A percentile compares a stretch with the other conserved stretches of the same genome.
phyloP scores from a whole-genome alignment of 73 alveolate species.

The Paramecium octaurelia region DNA sequence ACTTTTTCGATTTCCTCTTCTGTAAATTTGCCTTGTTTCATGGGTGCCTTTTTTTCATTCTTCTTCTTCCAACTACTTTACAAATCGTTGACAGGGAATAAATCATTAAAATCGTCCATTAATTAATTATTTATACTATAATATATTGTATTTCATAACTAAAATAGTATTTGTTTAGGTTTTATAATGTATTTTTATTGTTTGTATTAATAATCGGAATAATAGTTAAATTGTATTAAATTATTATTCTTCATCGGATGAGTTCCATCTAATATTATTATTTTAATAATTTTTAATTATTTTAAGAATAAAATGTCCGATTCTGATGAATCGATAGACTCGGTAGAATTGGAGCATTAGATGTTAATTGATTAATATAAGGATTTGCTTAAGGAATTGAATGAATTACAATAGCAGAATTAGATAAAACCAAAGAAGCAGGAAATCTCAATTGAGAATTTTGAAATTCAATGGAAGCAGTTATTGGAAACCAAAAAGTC shows the following conservation, averaged over 20 bases:
- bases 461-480: neutral
- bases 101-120: slow-evolving; percentile 23
- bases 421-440: neutral
- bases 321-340: slow-evolving; percentile 25
- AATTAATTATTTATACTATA: neutral
- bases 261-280: neutral
- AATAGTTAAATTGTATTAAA: neutral
- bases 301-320: neutral
- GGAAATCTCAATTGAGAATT: neutral
- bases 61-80: slow-evolving; percentile 45
- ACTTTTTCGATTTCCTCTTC: slow-evolving; percentile 71
- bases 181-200: neutral
- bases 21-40: slow-evolving; percentile 71
- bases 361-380: neutral
- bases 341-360: slow-evolving; percentile 20
- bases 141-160: neutral
- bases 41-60: slow-evolving; percentile 37
- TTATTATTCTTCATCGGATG: neutral
- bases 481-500: neutral
- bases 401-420: neutral
- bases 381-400: neutral
- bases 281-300: neutral
- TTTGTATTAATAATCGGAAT: neutral
- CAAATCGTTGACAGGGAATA: neutral
- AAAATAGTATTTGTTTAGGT: neutral